phyloP scores from a whole-genome alignment of 352 stramenopile species.

The Lagenidium giganteum region DNA sequence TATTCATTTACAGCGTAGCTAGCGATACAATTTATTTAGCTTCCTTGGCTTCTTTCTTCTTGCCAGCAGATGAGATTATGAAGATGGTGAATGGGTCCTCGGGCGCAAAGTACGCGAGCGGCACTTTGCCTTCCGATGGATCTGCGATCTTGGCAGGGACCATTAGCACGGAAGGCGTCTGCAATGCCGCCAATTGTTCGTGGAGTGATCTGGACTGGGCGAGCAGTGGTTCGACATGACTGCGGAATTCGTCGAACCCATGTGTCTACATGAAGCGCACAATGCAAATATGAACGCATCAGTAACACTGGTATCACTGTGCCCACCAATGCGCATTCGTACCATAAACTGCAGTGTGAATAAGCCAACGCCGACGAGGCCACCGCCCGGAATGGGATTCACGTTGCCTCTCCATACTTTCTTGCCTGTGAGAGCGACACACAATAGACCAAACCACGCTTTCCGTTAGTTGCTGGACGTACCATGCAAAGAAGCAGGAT shows the following conservation, averaged over 20 bases:
- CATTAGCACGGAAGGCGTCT: slow-evolving; percentile 59
- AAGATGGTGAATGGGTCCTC: slow-evolving; percentile 74
- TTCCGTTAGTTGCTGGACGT: not conserved
- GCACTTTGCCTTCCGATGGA: slow-evolving; percentile 17
- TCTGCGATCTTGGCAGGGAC: slow-evolving; percentile 54
- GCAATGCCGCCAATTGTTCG: slow-evolving; percentile 43
- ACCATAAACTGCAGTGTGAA: slow-evolving; percentile 66
- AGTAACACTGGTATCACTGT: no score
- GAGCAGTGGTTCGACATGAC: slow-evolving; percentile 57
- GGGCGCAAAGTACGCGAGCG: slow-evolving; percentile 44
- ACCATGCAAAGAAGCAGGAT: not conserved
- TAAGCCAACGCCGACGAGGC: slow-evolving; percentile 49
- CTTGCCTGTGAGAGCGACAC: slow-evolving; percentile 22
- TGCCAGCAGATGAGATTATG: no score
- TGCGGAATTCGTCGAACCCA: slow-evolving; percentile 74
- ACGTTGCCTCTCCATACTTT: slow-evolving; percentile 65
- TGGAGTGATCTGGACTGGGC: slow-evolving; percentile 44
- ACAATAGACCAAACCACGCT: slow-evolving; percentile 2
- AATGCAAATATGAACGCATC: no score
- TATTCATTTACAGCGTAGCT: no score
- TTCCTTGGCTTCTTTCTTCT: slow-evolving; percentile 33
- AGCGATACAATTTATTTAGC: no score
- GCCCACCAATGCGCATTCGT: no score
- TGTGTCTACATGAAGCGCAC: no score
- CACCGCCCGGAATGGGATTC: slow-evolving; percentile 63